Evolutionary conservation across 345 rosid genomes (phyloP).

Genomic region (Lumnitzera littorea): DNA sequence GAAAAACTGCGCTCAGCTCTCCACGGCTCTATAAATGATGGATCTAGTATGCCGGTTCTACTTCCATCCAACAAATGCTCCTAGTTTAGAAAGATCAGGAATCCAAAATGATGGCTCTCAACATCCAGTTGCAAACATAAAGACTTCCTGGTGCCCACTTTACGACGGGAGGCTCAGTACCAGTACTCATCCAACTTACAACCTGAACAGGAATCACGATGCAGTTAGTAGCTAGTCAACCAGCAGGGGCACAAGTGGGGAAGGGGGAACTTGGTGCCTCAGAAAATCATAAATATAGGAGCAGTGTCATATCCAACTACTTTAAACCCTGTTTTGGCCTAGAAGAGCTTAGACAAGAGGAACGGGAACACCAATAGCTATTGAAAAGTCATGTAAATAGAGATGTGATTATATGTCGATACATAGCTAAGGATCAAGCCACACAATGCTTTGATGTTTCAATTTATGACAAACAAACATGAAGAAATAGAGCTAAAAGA

Average conservation of each 20-base stretch:
- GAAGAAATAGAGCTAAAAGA: background rate
- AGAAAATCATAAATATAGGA: no score
- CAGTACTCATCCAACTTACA: constrained; percentile 76
- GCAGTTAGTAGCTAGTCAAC: background rate
- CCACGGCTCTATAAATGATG: background rate
- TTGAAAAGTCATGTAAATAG: no score
- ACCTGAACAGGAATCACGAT: constrained; percentile 32
- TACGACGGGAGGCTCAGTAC: constrained; percentile 64
- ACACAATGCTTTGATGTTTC: no score
- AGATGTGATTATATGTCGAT: no score
- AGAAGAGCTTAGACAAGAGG: no score
- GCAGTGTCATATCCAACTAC: no score
- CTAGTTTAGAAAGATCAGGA: constrained; percentile 82
- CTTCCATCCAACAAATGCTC: constrained; percentile 80
- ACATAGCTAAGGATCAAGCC: background rate
- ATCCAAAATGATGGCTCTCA: constrained; percentile 80
- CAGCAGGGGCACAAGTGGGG: no score
- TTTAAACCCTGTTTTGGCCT: no score
- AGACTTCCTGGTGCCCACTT: constrained; percentile 97
- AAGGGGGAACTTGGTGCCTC: no score
- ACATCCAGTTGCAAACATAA: constrained; percentile 80
- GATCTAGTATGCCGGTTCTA: background rate
- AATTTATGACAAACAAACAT: background rate
- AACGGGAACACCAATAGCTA: no score
- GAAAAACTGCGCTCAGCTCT: background rate